Percentiles rank a stretch among this genome's conserved stretches.
Conservation (phyloP, 2,329 filamentous ascomycete genomes). For the Cordyceps cicadae region DNA sequence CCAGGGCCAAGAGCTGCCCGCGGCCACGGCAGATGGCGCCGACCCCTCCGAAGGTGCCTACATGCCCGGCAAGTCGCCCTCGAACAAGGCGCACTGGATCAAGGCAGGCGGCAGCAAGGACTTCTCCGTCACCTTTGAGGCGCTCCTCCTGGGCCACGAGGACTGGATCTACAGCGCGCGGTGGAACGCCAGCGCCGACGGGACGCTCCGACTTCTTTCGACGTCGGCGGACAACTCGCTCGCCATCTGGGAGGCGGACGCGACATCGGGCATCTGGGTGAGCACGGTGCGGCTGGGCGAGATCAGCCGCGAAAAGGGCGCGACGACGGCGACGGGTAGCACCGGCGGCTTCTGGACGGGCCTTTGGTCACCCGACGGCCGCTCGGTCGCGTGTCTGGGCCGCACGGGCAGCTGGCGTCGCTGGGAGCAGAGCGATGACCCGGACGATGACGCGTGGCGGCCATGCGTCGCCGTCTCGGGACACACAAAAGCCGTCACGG, state of each 20-base stretch:
- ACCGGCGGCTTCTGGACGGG: constrained; percentile 96
- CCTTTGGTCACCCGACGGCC: constrained; percentile 75
- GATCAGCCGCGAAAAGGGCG: constrained; percentile 89
- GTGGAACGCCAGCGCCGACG: constrained; percentile 49
- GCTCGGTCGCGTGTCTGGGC: constrained; percentile 70
- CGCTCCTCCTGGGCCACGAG: constrained; percentile 86
- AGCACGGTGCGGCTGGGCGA: constrained; percentile 80
- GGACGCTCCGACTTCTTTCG: constrained; percentile 66
- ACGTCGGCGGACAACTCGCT: constrained; percentile 93
- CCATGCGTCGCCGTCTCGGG: constrained; percentile 73
- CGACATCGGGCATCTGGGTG: constrained; percentile 81
- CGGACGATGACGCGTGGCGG: constrained; percentile 57
- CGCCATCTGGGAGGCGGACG: constrained; percentile 83
- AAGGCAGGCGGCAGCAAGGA: constrained; percentile 45
- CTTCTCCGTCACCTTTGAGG: constrained; percentile 86
- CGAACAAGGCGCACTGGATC: constrained; percentile 83
- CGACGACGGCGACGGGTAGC: constrained; percentile 91
- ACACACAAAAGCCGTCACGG: constrained; percentile 73
- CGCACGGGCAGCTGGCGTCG: constrained; percentile 88
- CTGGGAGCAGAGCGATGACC: constrained; percentile 57
- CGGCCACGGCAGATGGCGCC: constrained; percentile 42
- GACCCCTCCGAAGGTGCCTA: constrained; percentile 52
- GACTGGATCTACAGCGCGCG: constrained; percentile 93
- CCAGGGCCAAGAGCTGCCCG: constrained; percentile 56
- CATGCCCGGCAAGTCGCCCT: constrained; percentile 61